A percentile compares a stretch with the other conserved stretches of the same genome.
Evolutionary conservation across 1,139 yeast genomes (phyloP).

Genomic region (Geotrichum restrictum): DNA sequence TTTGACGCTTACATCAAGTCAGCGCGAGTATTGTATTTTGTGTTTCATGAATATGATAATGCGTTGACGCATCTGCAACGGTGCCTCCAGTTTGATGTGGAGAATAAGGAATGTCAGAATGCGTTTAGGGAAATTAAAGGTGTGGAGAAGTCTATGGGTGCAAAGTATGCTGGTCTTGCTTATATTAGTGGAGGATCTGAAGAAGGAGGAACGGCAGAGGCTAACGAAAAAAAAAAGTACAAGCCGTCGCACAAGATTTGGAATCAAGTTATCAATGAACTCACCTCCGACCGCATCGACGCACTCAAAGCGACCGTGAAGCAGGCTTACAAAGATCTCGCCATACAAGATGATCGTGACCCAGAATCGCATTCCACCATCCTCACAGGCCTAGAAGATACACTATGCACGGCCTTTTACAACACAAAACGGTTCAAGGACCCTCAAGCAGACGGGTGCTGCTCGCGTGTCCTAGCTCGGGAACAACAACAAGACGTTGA

Average conservation of each 20-base stretch:
- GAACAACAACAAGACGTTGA: constrained; percentile 12
- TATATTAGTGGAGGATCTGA: too few relatives aligned
- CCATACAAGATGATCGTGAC: constrained; percentile 2
- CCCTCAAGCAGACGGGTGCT: constrained; percentile 36
- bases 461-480: constrained; percentile 37
- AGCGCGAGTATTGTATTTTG: constrained; percentile 49
- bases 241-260: constrained; percentile 17
- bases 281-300: constrained; percentile 2
- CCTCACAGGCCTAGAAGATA: constrained; percentile 40
- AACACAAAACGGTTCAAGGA: constrained; percentile 37
- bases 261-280: constrained; percentile 16
- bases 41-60: constrained; percentile 49
- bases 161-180: constrained; percentile 6
- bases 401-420: constrained; percentile 49
- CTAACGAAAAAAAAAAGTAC: too few relatives aligned
- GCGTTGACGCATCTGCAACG: constrained; percentile 51
- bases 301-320: background rate
- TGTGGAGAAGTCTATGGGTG: constrained; percentile 31
- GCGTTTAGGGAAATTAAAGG: constrained; percentile 48
- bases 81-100: constrained; percentile 71
- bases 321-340: constrained; percentile 7
- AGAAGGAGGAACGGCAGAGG: too few relatives aligned
- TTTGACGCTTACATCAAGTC: constrained; percentile 31
- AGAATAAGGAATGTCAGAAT: constrained; percentile 51
- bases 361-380: constrained; percentile 22